Evolutionary conservation across 305 asterid genomes (phyloP).

Genomic region (Fraxinus xanthoxyloides): DNA sequence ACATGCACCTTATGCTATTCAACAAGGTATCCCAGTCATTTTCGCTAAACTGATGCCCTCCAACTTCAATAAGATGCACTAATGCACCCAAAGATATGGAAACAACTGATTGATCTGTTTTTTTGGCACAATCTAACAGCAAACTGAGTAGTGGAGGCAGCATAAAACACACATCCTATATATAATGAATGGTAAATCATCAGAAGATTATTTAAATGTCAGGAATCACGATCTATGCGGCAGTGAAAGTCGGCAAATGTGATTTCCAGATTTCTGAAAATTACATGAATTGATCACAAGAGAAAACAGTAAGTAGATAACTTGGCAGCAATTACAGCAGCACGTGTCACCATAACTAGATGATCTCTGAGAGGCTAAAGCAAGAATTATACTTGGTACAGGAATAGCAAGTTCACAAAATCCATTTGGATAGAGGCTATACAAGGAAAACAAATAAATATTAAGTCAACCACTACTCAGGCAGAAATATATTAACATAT

Average conservation of each 20-base stretch:
- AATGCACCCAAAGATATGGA: constrained; percentile 94
- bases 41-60: constrained; percentile 97
- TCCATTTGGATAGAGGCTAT: not conserved
- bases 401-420: not conserved
- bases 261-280: not conserved
- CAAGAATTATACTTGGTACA: not conserved
- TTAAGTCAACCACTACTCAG: not conserved
- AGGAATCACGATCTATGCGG: constrained; percentile 11
- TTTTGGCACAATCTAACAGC: constrained; percentile 97
- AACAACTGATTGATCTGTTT: constrained; percentile 89
- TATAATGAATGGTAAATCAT: constrained; percentile 25
- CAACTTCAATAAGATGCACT: constrained; percentile 97
- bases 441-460: not conserved
- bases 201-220: constrained; percentile 24
- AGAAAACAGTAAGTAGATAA: not conserved
- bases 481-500: not conserved
- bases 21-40: constrained; percentile 93
- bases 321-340: constrained; percentile 6
- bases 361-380: constrained; percentile 11
- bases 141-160: constrained; percentile 88
- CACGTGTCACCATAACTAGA: constrained; percentile 14
- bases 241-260: constrained; percentile 6
- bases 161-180: constrained; percentile 98
- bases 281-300: not conserved
- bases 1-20: constrained; percentile 77